Conservation (phyloP, 2,329 filamentous ascomycete genomes). For the Trichoderma afroharzianum region DNA sequence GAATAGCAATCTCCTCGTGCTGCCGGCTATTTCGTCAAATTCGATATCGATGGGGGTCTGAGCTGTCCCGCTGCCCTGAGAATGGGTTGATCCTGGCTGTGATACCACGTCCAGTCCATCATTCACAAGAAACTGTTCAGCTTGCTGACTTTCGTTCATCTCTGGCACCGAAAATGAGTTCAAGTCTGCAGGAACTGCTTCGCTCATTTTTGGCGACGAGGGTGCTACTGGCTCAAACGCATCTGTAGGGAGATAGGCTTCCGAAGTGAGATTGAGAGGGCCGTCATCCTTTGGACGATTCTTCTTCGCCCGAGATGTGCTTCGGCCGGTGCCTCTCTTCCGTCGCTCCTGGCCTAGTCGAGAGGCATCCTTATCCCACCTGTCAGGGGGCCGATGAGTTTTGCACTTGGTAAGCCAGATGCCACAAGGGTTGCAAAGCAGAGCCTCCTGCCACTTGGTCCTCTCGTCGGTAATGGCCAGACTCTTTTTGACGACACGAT, state of each 20-base stretch:
- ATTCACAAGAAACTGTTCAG: neutral
- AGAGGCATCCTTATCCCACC: constrained; percentile 68
- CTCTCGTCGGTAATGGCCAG: constrained; percentile 61
- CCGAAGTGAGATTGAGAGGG: constrained; percentile 47
- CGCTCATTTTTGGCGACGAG: constrained; percentile 30
- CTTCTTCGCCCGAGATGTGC: constrained; percentile 45
- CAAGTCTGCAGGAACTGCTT: neutral
- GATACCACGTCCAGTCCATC: constrained; percentile 23
- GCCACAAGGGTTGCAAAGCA: constrained; percentile 93
- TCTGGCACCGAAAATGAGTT: neutral
- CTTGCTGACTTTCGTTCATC: neutral
- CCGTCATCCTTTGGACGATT: constrained; percentile 46
- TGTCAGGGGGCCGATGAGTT: constrained; percentile 74
- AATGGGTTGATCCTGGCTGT: constrained; percentile 46
- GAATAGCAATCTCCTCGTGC: constrained; percentile 69
- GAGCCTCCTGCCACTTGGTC: constrained; percentile 63
- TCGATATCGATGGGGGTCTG: constrained; percentile 53
- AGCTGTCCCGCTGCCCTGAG: constrained; percentile 53
- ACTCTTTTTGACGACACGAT: constrained; percentile 76
- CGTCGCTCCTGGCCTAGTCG: constrained; percentile 50
- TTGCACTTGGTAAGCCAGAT: constrained; percentile 92
- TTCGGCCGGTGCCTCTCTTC: constrained; percentile 44
- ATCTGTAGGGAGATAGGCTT: constrained; percentile 53
- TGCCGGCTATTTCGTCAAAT: constrained; percentile 46
- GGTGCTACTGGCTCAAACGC: constrained; percentile 46